Evolutionary conservation across 257 asterid species (phyloP).

Genomic region (Verbena officinalis): DNA sequence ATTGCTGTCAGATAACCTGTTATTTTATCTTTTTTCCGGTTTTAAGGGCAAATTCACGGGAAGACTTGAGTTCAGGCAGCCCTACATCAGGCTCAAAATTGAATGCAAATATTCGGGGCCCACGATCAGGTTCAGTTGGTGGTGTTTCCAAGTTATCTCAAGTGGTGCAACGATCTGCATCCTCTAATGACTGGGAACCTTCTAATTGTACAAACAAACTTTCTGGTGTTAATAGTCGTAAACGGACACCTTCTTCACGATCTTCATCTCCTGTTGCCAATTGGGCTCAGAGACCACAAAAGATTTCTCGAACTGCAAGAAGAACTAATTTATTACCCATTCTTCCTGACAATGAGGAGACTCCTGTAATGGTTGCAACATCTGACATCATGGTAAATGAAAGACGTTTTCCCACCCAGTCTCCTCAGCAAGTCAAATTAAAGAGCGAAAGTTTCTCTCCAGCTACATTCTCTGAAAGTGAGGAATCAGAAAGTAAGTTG

Average conservation of each 20-base stretch:
- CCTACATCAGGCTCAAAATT: conserved; percentile 85
- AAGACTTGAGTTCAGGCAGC: conserved; percentile 78
- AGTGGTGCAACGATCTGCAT: conserved; percentile 52
- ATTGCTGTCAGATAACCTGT: conserved; percentile 26
- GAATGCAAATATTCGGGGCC: conserved; percentile 69
- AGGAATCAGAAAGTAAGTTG: conserved; percentile 76
- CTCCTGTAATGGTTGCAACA: conserved; percentile 47
- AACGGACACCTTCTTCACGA: conserved; percentile 71
- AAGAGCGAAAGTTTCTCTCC: conserved; percentile 68
- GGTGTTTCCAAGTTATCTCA: conserved; percentile 71
- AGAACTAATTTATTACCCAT: conserved; percentile 71
- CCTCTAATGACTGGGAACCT: conserved; percentile 81
- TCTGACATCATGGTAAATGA: conserved; percentile 55
- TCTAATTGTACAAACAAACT: conserved; percentile 74
- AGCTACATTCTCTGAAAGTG: conserved; percentile 81
- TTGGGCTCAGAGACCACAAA: conserved; percentile 90
- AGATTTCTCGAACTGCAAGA: conserved; percentile 80
- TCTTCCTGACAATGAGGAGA: conserved; percentile 66
- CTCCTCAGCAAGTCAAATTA: conserved; percentile 72
- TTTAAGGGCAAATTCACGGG: conserved; percentile 68
- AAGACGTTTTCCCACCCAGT: conserved; percentile 58
- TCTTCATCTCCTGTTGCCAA: conserved; percentile 87
- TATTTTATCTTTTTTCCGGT: conserved; percentile 22
- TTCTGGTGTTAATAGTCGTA: conserved; percentile 66
- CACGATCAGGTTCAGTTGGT: conserved; percentile 74